These are phyloP conservation scores for Scleromitrula shiraiana DNA, from an alignment of 2,329 filamentous ascomycete species.

Conservation along the genomic window DNA sequence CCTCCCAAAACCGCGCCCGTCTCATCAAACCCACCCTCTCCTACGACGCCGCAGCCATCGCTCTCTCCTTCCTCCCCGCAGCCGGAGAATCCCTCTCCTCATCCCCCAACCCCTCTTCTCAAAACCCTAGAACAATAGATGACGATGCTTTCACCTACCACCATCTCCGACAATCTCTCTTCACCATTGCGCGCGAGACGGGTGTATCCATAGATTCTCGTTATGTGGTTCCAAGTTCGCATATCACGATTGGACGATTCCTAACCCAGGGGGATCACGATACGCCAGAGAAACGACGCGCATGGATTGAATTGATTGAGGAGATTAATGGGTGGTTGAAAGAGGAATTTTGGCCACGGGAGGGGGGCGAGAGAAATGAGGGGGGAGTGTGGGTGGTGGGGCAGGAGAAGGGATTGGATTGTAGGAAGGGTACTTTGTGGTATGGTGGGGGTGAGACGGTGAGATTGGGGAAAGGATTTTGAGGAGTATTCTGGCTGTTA, in stretches of 20 bases:
- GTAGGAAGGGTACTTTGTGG: slow-evolving; percentile 70
- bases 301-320: slow-evolving; percentile 65
- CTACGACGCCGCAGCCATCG: slow-evolving; percentile 78
- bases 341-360: slow-evolving; percentile 58
- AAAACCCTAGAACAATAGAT: slow-evolving; percentile 30
- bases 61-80: slow-evolving; percentile 79
- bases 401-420: slow-evolving; percentile 72
- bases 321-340: slow-evolving; percentile 70
- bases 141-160: slow-evolving; percentile 78
- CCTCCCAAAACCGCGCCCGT: slow-evolving; percentile 58
- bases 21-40: slow-evolving; percentile 77
- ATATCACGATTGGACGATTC: slow-evolving; percentile 81
- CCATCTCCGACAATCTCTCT: slow-evolving; percentile 76
- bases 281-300: slow-evolving; percentile 40
- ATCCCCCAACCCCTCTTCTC: background rate
- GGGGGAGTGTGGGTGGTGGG: slow-evolving; percentile 80
- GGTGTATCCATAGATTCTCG: slow-evolving; percentile 67
- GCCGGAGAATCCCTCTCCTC: slow-evolving; percentile 46
- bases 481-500: background rate
- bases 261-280: slow-evolving; percentile 58
- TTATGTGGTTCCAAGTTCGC: slow-evolving; percentile 83
- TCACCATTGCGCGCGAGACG: slow-evolving; percentile 47
- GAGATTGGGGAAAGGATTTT: slow-evolving; percentile 53
- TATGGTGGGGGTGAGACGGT: slow-evolving; percentile 77
- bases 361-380: slow-evolving; percentile 31